Evolutionary conservation across 2,329 filamentous ascomycete genomes (phyloP).

Genomic region (Didymella exigua): DNA sequence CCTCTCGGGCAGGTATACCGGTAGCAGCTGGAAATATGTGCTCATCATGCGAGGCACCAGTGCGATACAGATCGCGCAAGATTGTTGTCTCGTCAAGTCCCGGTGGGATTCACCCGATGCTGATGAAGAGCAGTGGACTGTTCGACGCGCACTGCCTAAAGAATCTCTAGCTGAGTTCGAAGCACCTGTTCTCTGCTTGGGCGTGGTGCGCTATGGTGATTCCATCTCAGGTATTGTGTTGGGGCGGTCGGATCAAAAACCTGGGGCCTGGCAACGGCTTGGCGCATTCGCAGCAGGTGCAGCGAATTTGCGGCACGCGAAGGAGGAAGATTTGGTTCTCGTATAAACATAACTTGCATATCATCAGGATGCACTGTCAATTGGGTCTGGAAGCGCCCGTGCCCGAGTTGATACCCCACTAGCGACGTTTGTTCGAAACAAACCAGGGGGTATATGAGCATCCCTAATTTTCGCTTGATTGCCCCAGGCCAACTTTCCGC

Average conservation of each 20-base stretch:
- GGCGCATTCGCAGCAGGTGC: constrained; percentile 39
- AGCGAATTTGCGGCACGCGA: constrained; percentile 26
- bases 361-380: constrained; percentile 1
- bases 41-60: constrained; percentile 37
- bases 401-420: constrained; percentile 22
- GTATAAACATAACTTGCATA: constrained; percentile 17
- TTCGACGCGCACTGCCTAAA: constrained; percentile 29
- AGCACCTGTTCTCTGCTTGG: constrained; percentile 33
- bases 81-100: constrained; percentile 33
- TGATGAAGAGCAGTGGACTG: constrained; percentile 14
- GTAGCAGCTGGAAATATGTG: constrained; percentile 28
- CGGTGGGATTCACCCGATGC: constrained; percentile 4
- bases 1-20: constrained; percentile 22
- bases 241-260: constrained; percentile 21
- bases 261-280: constrained; percentile 30
- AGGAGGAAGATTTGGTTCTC: constrained; percentile 24
- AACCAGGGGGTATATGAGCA: constrained; percentile 29
- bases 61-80: constrained; percentile 33
- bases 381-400: constrained; percentile 23
- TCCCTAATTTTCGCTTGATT: constrained; percentile 27
- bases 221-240: constrained; percentile 39
- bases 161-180: constrained; percentile 26
- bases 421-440: constrained; percentile 35
- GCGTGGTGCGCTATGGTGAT: constrained; percentile 32
- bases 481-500: constrained; percentile 20